A percentile compares a stretch with the other conserved stretches of the same genome.
Evolutionary conservation across 2,329 filamentous ascomycete genomes (phyloP).

Genomic region (Thermoascus crustaceus): DNA sequence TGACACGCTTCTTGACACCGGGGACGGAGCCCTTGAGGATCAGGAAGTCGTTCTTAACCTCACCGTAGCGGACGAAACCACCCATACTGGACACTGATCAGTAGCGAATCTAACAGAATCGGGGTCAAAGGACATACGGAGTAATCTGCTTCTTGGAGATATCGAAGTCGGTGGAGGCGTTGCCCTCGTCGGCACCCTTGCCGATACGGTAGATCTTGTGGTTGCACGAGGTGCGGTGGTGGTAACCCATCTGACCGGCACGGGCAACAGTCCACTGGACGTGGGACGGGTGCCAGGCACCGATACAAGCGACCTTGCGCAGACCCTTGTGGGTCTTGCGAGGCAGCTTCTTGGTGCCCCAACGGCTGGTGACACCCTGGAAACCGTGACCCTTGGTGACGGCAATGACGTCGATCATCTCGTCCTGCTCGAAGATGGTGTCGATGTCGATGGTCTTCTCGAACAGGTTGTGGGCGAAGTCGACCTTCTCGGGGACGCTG

Average conservation of each 20-base stretch:
- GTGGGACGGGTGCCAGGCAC: constrained; percentile 99
- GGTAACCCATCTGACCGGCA: constrained; percentile 99
- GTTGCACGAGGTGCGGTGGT: constrained; percentile 99
- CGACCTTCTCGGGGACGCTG: constrained; percentile 90
- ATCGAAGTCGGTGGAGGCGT: constrained; percentile 90
- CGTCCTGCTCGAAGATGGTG: constrained; percentile 96
- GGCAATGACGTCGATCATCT: constrained; percentile 98
- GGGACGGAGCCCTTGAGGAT: constrained; percentile 97
- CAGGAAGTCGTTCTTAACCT: constrained; percentile 98
- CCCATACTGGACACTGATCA: constrained; percentile 63
- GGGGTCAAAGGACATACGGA: constrained; percentile 62
- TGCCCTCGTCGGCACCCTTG: constrained; percentile 82
- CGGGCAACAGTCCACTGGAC: constrained; percentile 99
- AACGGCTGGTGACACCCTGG: constrained; percentile 92
- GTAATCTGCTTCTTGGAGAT: constrained; percentile 99
- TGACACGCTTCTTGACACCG: constrained; percentile 98
- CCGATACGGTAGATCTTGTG: constrained; percentile 99
- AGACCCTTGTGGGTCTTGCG: constrained; percentile 99
- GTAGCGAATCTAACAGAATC: constrained; percentile 11
- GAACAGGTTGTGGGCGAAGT: constrained; percentile 90
- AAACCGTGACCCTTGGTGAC: constrained; percentile 99
- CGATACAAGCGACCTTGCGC: constrained; percentile 99
- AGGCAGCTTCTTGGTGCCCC: constrained; percentile 99
- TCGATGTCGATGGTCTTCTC: constrained; percentile 96
- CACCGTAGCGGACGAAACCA: constrained; percentile 98